Evolutionary conservation across 2,329 filamentous ascomycete species (phyloP), one percentile per base, ranked within the genome.

Genomic region (Fusarium subglutinans): DNA sequence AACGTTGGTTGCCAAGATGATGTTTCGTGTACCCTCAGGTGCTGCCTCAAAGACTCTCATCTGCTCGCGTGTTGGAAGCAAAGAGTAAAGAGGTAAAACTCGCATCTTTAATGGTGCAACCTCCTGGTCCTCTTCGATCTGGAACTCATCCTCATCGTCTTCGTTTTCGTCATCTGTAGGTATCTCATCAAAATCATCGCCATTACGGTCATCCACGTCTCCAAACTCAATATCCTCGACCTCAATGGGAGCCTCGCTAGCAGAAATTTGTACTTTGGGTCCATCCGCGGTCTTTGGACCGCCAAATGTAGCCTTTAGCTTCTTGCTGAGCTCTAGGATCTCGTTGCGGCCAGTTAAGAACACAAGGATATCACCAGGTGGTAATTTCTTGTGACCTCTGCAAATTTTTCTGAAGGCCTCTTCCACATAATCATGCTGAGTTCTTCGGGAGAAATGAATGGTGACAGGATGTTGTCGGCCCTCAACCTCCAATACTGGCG

Each of bases 291-390:
- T 86, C 51, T 87, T 87, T 75, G 90, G 80, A 66, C 89, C 84
- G 79, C 89, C 86, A 87, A 94, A 85, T 0, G 90, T 87, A 56
- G 92, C 87, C 79, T 92, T 94, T 33, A 99, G 84, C 43, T 89
- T 90, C 81, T 95, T 96, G 73, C 92, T 92, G n/a, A 99, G 87
- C 54, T 93, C 89, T 47, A 90, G 87, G 68, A 99, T 99, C 80
- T 99, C 97, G 73, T 94, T 94, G 76, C 98, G 94, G 1, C 96
- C 95, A 1, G 96, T 99, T 60, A 99, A 84, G 79, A 99, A 99
- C 2, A 98, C 94, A 28, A 99, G 88, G 80, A 99, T 96, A 14
- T 93, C 94, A 15, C 96, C 96, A 0, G 93, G 91, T 5, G 96
- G 96, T 13, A 99, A 87, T 80, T 98, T 98, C 70, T 90, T 90